Percentiles rank a stretch among this genome's conserved stretches.
These are phyloP conservation scores for Solanum gandarillasii DNA, from an alignment of 257 asterid genomes.

Conservation along the genomic window DNA sequence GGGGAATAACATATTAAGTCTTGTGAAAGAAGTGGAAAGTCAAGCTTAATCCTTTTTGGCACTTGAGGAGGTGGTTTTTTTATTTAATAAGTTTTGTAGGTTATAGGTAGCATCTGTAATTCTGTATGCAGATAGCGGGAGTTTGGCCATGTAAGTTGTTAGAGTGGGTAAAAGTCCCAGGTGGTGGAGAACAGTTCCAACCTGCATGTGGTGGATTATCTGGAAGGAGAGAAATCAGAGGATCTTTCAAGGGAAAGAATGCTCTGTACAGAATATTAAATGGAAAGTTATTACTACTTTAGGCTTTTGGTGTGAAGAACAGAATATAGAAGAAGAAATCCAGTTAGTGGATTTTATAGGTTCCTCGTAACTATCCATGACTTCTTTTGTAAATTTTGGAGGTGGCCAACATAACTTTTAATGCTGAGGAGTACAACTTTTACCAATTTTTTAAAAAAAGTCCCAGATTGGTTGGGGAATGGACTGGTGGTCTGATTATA, in stretches of 20 bases:
- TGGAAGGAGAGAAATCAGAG: too few relatives aligned
- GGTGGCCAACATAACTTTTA: too few relatives aligned
- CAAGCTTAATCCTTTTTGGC: not conserved
- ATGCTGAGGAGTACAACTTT: too few relatives aligned
- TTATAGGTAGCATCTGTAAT: not conserved
- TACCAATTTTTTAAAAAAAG: too few relatives aligned
- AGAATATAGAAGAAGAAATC: too few relatives aligned
- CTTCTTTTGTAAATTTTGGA: too few relatives aligned
- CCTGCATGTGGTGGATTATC: too few relatives aligned
- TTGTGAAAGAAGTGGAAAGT: not conserved
- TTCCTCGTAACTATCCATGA: too few relatives aligned
- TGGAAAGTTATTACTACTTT: not conserved
- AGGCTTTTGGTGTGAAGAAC: too few relatives aligned
- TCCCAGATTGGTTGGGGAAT: too few relatives aligned
- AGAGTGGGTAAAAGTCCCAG: not conserved
- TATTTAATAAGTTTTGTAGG: not conserved
- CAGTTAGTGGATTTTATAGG: too few relatives aligned
- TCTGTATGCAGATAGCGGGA: not conserved
- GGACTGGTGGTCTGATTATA: too few relatives aligned
- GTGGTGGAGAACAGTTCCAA: not conserved
- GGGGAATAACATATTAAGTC: not conserved
- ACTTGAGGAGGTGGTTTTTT: not conserved
- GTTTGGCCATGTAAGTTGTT: not conserved
- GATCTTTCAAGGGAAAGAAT: not conserved
- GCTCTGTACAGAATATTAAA: not conserved